These are phyloP conservation scores for Hemisphaericaspora nanyangensis DNA, from an alignment of 805 yeast species.

Conservation along the genomic window DNA sequence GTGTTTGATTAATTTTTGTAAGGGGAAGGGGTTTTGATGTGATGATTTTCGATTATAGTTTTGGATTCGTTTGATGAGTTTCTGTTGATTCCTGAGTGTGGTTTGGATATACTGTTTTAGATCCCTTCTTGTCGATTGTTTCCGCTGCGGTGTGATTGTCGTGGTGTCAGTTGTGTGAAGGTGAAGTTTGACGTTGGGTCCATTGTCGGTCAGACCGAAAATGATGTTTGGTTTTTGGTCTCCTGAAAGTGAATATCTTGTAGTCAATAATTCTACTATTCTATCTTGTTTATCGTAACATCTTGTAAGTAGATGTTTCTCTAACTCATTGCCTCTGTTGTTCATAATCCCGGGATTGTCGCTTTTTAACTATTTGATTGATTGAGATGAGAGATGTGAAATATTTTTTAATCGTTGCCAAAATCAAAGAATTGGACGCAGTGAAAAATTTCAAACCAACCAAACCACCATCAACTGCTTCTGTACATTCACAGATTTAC, in stretches of 20 bases:
- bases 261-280: constrained; percentile 38
- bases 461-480: too few species aligned
- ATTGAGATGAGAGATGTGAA: too few species aligned
- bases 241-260: constrained; percentile 45
- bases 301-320: constrained; percentile 43
- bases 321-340: constrained; percentile 44
- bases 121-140: constrained; percentile 33
- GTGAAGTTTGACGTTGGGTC: constrained; percentile 14
- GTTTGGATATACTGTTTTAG: constrained; percentile 38
- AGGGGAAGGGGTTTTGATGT: constrained; percentile 21
- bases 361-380: too few species aligned
- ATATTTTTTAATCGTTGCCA: too few species aligned
- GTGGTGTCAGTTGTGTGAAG: constrained; percentile 11
- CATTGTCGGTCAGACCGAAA: constrained; percentile 35
- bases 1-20: constrained; percentile 19
- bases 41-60: constrained; percentile 19
- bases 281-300: constrained; percentile 35
- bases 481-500: too few species aligned
- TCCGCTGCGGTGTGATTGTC: constrained; percentile 18
- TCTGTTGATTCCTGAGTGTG: constrained; percentile 37
- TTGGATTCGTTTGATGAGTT: constrained; percentile 34
- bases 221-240: constrained; percentile 44
- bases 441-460: too few species aligned
- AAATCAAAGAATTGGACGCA: too few species aligned
- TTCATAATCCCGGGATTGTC: too few species aligned